A percentile compares a stretch with the other conserved stretches of the same genome.
Evolutionary conservation across 257 asterid genomes (phyloP).

Genomic region (Schizonepeta tenuifolia): DNA sequence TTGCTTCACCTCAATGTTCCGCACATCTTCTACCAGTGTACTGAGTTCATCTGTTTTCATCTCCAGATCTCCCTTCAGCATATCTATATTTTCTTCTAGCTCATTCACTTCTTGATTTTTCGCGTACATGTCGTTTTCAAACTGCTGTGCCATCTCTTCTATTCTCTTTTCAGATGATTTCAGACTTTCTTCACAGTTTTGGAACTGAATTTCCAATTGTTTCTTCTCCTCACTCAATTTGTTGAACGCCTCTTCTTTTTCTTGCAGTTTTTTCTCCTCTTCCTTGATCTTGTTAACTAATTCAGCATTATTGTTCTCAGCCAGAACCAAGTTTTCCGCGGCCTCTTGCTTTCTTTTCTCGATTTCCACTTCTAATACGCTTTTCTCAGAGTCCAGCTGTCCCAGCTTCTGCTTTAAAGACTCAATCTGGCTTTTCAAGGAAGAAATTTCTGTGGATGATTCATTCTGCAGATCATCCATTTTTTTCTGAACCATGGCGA

Average conservation of each 20-base stretch:
- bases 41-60: conserved; percentile 82
- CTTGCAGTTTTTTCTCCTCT: conserved; percentile 55
- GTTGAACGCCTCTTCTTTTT: conserved; percentile 52
- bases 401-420: conserved; percentile 53
- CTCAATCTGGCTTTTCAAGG: conserved; percentile 46
- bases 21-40: conserved; percentile 63
- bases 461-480: conserved; percentile 57
- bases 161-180: conserved; percentile 53
- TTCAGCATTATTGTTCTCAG: conserved; percentile 51
- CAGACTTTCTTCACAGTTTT: conserved; percentile 55
- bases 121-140: conserved; percentile 40
- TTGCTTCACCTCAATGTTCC: conserved; percentile 80
- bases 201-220: conserved; percentile 45
- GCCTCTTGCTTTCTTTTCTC: conserved; percentile 59
- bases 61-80: conserved; percentile 73
- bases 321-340: conserved; percentile 43
- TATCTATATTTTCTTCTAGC: conserved; percentile 69
- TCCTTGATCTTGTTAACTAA: conserved; percentile 52
- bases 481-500: conserved; percentile 44
- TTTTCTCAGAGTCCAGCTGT: conserved; percentile 53
- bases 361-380: conserved; percentile 48
- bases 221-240: conserved; percentile 56
- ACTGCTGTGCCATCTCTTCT: conserved; percentile 59
- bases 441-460: conserved; percentile 45
- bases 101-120: conserved; percentile 51